Conservation (phyloP, 345 rosid genomes). For the Acer saccharum region DNA sequence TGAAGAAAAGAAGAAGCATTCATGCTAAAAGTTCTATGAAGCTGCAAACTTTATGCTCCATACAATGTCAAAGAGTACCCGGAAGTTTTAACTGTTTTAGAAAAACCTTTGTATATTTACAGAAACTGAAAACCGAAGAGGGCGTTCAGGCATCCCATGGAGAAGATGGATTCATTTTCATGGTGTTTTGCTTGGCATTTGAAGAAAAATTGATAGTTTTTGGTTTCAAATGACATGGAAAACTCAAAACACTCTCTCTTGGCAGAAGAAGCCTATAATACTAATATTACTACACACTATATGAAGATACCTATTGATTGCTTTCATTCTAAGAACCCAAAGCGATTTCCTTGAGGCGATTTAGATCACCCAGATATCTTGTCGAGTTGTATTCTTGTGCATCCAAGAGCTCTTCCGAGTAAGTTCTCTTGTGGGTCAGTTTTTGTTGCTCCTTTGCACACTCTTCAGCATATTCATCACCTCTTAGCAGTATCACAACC, state of each 20-base stretch:
- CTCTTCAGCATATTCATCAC: slow-evolving; percentile 41
- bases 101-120: slow-evolving; percentile 12
- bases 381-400: slow-evolving; percentile 80
- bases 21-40: slow-evolving; percentile 7
- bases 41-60: background rate
- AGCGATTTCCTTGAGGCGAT: slow-evolving; percentile 62
- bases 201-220: background rate
- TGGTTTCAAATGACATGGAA: slow-evolving; percentile 31
- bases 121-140: background rate
- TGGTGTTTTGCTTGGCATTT: slow-evolving; percentile 35
- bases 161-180: slow-evolving; percentile 18
- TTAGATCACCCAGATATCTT: slow-evolving; percentile 54
- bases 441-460: slow-evolving; percentile 34
- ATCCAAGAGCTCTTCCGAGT: slow-evolving; percentile 67
- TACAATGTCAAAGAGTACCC: background rate
- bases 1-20: background rate
- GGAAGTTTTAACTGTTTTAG: background rate
- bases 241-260: slow-evolving; percentile 14
- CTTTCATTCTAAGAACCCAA: slow-evolving; percentile 45
- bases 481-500: slow-evolving; percentile 74
- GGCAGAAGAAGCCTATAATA: background rate
- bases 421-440: slow-evolving; percentile 53
- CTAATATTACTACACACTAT: background rate
- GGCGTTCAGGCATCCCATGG: slow-evolving; percentile 20
- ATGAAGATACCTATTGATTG: background rate